A percentile compares a stretch with the other conserved stretches of the same genome.
Evolutionary conservation across 225 moss, liverwort and hornwort species (phyloP).

Genomic region (Asterella californica): DNA sequence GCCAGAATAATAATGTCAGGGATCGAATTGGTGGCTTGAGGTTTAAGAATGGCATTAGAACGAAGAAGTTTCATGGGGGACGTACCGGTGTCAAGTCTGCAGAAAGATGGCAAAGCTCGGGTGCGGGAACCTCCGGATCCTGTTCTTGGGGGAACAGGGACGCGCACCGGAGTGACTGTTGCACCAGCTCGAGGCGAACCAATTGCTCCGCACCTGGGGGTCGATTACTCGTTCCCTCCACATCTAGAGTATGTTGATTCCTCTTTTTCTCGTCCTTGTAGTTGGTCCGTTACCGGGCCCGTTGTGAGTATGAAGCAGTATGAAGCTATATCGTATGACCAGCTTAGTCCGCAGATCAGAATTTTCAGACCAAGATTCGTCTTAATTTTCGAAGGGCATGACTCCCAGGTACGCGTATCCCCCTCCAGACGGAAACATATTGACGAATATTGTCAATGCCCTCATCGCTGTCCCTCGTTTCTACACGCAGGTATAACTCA

Average conservation of each 20-base stretch:
- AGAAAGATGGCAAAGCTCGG: slow-evolving; percentile 16
- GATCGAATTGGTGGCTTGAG: background rate
- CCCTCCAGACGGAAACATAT: slow-evolving; percentile 93
- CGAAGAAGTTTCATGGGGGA: slow-evolving; percentile 7
- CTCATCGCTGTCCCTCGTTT: slow-evolving; percentile 93
- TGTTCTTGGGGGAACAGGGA: background rate
- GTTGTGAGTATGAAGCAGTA: background rate
- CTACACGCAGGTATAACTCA: slow-evolving; percentile 76
- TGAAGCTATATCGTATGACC: background rate
- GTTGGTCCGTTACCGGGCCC: background rate
- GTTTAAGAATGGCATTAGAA: background rate
- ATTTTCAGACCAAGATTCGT: background rate
- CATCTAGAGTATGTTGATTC: slow-evolving; percentile 62
- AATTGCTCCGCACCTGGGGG: slow-evolving; percentile 68
- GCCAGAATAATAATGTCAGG: background rate
- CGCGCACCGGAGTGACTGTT: background rate
- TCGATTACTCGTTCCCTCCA: slow-evolving; percentile 92
- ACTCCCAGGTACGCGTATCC: slow-evolving; percentile 84
- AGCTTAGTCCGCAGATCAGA: background rate
- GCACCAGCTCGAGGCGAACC: slow-evolving; percentile 45
- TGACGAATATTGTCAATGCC: slow-evolving; percentile 88
- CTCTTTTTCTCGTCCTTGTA: background rate
- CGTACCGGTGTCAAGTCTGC: background rate
- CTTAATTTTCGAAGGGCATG: background rate
- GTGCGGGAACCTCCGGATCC: slow-evolving; percentile 13